These are phyloP conservation scores for Graphilbum sp. DNA, from an alignment of 2,329 filamentous ascomycete genomes.

Conservation along the genomic window DNA sequence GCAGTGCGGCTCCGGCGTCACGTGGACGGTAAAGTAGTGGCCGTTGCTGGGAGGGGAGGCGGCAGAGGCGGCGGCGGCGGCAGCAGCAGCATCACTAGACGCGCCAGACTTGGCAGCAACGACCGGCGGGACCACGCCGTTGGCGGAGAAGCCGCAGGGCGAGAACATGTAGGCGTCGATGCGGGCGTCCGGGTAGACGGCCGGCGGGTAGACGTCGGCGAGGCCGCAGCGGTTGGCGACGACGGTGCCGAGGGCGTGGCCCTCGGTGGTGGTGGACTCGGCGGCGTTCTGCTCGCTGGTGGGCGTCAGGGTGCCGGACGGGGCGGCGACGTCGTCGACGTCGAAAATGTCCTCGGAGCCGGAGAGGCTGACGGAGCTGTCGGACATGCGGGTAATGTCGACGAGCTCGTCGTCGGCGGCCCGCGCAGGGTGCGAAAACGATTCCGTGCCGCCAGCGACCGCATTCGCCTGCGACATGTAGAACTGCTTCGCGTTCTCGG, in stretches of 20 bases:
- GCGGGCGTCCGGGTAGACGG: constrained; percentile 77
- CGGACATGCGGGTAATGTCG: constrained; percentile 23
- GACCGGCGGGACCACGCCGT: constrained; percentile 78
- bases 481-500: constrained; percentile 53
- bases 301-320: constrained; percentile 36
- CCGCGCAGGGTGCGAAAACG: constrained; percentile 21
- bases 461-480: constrained; percentile 62
- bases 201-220: constrained; percentile 71
- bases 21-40: constrained; percentile 97
- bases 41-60: constrained; percentile 25
- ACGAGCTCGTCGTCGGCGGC: not conserved
- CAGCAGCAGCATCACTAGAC: no score
- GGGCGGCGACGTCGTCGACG: constrained; percentile 58
- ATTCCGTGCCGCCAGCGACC: constrained; percentile 66
- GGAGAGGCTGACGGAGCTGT: constrained; percentile 25
- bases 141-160: constrained; percentile 93
- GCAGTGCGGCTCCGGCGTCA: constrained; percentile 92
- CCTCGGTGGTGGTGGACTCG: constrained; percentile 75
- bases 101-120: constrained; percentile 28
- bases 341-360: constrained; percentile 48
- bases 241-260: constrained; percentile 80
- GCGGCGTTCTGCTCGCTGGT: constrained; percentile 37
- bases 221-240: constrained; percentile 84
- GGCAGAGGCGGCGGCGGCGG: no score
- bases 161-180: constrained; percentile 95